Conservation (phyloP, 345 rosid species). For the Pistacia atlantica region DNA sequence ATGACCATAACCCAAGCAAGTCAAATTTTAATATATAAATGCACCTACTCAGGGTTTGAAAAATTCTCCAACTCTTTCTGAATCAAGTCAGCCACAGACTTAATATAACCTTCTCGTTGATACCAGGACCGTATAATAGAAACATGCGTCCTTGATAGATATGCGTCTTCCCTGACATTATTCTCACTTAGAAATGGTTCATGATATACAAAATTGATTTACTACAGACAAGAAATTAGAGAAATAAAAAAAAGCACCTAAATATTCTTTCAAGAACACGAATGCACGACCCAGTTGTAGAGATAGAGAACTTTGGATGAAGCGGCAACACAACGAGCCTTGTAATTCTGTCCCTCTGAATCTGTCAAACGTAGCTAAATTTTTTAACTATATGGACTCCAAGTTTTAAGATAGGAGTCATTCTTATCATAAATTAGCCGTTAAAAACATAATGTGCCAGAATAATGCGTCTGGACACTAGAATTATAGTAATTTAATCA, state of each 20-base stretch:
- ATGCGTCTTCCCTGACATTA: conserved; percentile 66
- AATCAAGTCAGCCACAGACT: conserved; percentile 87
- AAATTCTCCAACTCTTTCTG: conserved; percentile 66
- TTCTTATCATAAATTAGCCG: too few relatives aligned
- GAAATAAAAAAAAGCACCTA: conserved; percentile 40
- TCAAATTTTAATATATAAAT: conserved; percentile 9
- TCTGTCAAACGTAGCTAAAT: too few relatives aligned
- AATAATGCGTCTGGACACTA: too few relatives aligned
- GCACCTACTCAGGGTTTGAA: conserved; percentile 72
- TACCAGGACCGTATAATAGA: conserved; percentile 84
- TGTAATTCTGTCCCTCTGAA: conserved; percentile 56
- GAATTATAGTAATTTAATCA: too few relatives aligned
- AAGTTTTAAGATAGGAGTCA: too few relatives aligned
- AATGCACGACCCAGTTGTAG: conserved; percentile 93
- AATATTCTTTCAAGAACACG: conserved; percentile 73
- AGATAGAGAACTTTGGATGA: conserved; percentile 93
- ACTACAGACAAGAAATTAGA: neutral
- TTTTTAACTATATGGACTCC: too few relatives aligned
- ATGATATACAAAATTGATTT: neutral
- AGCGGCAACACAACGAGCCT: conserved; percentile 77
- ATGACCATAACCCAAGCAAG: neutral
- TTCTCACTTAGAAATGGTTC: conserved; percentile 17
- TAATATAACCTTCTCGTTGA: conserved; percentile 77
- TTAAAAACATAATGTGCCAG: too few relatives aligned
- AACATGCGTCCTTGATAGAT: conserved; percentile 72